Percentiles rank a stretch among this genome's conserved stretches.
These are phyloP conservation scores for Neurospora cerealis DNA, from an alignment of 495 filamentous ascomycete species.

Conservation along the genomic window DNA sequence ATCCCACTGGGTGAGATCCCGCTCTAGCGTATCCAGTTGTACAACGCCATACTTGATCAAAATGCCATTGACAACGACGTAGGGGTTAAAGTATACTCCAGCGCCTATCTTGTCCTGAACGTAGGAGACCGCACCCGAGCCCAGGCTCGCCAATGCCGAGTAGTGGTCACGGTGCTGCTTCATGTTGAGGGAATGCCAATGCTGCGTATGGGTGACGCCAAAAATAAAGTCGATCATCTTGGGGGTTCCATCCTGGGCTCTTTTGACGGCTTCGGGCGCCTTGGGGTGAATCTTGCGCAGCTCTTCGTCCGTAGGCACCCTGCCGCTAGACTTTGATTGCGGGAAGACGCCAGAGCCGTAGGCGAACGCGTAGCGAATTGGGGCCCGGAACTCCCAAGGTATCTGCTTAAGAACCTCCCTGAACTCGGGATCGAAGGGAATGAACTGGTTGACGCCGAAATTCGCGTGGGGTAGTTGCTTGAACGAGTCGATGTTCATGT, in stretches of 20 bases:
- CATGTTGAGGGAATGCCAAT: slow-evolving; percentile 93
- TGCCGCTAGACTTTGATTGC: slow-evolving; percentile 47
- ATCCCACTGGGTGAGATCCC: slow-evolving; percentile 79
- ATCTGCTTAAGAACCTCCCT: slow-evolving; percentile 83
- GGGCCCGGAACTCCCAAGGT: slow-evolving; percentile 85
- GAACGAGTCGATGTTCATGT: slow-evolving; percentile 67
- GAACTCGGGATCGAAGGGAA: slow-evolving; percentile 86
- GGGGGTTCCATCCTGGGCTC: slow-evolving; percentile 71
- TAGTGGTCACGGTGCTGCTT: slow-evolving; percentile 86
- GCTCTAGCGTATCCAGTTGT: slow-evolving; percentile 77
- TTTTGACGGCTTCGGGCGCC: slow-evolving; percentile 62
- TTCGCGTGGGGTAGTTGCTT: slow-evolving; percentile 77
- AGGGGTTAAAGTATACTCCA: slow-evolving; percentile 95
- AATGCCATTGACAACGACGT: slow-evolving; percentile 89
- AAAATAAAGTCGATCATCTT: slow-evolving; percentile 99
- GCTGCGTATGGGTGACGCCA: slow-evolving; percentile 86
- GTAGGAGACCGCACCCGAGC: slow-evolving; percentile 69
- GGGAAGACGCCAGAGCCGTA: slow-evolving; percentile 96
- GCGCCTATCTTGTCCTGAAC: slow-evolving; percentile 85
- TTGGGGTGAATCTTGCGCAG: slow-evolving; percentile 61
- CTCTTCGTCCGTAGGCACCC: slow-evolving; percentile 38
- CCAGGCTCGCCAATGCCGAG: slow-evolving; percentile 72
- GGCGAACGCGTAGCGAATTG: slow-evolving; percentile 91
- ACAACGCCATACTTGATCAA: slow-evolving; percentile 97
- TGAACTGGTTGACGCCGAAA: slow-evolving; percentile 93